phyloP scores from a whole-genome alignment of 495 filamentous ascomycete species.

The Hypoxylon crocopeplum region DNA sequence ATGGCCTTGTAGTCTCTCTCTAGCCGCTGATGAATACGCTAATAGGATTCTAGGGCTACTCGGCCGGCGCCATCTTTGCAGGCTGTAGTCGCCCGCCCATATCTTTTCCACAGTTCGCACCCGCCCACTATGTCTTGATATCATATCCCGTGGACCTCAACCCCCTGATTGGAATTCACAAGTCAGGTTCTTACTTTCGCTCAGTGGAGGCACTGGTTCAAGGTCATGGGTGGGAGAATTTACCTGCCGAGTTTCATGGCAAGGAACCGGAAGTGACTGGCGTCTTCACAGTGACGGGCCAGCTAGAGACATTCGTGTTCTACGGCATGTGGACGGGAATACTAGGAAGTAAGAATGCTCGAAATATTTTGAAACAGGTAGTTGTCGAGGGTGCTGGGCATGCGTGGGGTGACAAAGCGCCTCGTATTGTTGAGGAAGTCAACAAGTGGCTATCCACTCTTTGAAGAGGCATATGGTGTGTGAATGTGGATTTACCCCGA shows the following conservation, averaged over 20 bases:
- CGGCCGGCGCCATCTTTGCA: constrained; percentile 31
- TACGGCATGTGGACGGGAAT: constrained; percentile 21
- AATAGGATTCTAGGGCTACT: constrained; percentile 26
- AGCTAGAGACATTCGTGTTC: constrained; percentile 12
- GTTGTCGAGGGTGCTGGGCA: constrained; percentile 21
- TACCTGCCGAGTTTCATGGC: constrained; percentile 30
- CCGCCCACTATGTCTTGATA: constrained; percentile 29
- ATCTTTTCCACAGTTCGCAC: constrained; percentile 15
- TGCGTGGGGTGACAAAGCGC: constrained; percentile 26
- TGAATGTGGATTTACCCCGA: too few relatives aligned
- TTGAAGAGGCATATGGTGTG: too few relatives aligned
- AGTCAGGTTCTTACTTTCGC: constrained; percentile 29
- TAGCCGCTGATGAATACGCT: background rate
- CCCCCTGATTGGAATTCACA: constrained; percentile 22
- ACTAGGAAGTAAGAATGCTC: constrained; percentile 23
- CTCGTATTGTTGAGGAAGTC: constrained; percentile 32
- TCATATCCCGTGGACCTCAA: constrained; percentile 34
- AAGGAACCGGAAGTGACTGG: constrained; percentile 28
- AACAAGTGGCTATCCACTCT: constrained; percentile 31
- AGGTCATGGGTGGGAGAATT: constrained; percentile 32
- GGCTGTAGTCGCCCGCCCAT: constrained; percentile 26
- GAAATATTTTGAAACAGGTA: constrained; percentile 22
- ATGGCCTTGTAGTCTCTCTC: background rate
- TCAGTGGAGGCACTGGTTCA: constrained; percentile 27
- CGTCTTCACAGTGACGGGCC: constrained; percentile 28